Evolutionary conservation across 495 filamentous ascomycete species (phyloP).

Genomic region (Hypoxylon subgilvum): DNA sequence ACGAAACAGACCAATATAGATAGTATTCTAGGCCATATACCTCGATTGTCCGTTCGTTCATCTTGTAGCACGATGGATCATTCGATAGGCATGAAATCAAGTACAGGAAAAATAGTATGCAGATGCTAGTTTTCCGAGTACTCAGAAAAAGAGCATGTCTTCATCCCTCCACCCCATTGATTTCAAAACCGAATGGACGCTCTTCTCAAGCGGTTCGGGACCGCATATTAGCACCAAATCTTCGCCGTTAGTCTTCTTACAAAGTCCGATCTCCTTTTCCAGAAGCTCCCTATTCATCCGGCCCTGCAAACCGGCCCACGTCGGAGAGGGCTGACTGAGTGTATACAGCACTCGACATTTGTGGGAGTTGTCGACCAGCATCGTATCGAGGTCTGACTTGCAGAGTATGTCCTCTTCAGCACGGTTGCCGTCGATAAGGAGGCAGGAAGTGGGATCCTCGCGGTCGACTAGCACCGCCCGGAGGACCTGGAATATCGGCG

Average conservation of each 20-base stretch:
- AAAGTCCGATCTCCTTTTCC: constrained; percentile 60
- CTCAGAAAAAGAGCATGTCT: constrained; percentile 84
- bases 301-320: constrained; percentile 75
- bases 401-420: constrained; percentile 84
- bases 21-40: no score
- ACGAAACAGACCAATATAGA: no score
- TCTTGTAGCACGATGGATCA: no score
- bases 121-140: background rate
- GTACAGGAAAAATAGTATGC: background rate
- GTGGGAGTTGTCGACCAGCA: constrained; percentile 57
- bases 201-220: constrained; percentile 77
- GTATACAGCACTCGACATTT: constrained; percentile 74
- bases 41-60: no score
- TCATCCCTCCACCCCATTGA: constrained; percentile 76
- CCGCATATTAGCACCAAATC: constrained; percentile 85
- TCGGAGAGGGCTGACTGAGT: constrained; percentile 65
- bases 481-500: constrained; percentile 89
- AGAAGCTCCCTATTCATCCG: constrained; percentile 70
- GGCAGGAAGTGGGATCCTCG: constrained; percentile 57
- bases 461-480: constrained; percentile 69
- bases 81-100: background rate
- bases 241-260: constrained; percentile 41
- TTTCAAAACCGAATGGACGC: constrained; percentile 64
- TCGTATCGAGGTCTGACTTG: constrained; percentile 71
- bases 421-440: constrained; percentile 82